Base-by-base conservation (phyloP, 352 stramenopile species). In the Phytophthora sojae region DNA sequence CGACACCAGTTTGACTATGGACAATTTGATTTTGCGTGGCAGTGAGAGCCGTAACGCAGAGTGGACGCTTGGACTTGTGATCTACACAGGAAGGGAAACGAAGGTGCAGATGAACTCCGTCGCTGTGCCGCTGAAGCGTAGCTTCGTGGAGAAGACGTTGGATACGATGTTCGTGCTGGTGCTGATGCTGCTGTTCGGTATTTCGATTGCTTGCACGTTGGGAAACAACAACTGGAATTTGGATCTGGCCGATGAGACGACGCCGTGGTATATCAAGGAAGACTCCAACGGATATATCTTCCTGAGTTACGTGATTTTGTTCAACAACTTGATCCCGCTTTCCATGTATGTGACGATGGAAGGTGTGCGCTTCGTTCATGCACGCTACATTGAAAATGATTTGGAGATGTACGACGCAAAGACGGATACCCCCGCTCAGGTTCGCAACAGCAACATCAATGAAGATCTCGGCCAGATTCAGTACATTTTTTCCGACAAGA, bases 281-380 rank as follows among this genome's bases (percentile, higher is more conserved):
- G 81, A 80, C 30, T 77, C 79, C 44, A 93, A 92, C 65, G 85
- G 88, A 64, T 96, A 95, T 69, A 95, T 96, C 61, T 97, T 97
- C 65, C 70, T 97, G 55, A 96, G 86, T 80, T 97, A 95, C 62
- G 83, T 97, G 54, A 96, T 97, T 47, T 65, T 97, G 47, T 96
- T 96, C 69, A 96, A 96, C 78, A 96, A 95, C 60, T 73, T 96
- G 45, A 95, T 96, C 54, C 87, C 89, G 45, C 71, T 96, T 44
- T 95, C 89, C 9, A 93, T 97, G 86, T 97, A 97, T 60, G 91
- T 97, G 51, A 96, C 90, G 37, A 96, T 96, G 85, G 90, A 96
- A 77, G 84, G 86, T 47, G 89, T 96, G n/a, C 87, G 88, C 9
- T 96, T 96, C 54, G 85, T 94, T 35, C 89, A 96, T 56, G 90